Evolutionary conservation across 177 flowering plant species (phyloP), one percentile per base, ranked within the genome.

Genomic region (Telopea speciosissima): DNA sequence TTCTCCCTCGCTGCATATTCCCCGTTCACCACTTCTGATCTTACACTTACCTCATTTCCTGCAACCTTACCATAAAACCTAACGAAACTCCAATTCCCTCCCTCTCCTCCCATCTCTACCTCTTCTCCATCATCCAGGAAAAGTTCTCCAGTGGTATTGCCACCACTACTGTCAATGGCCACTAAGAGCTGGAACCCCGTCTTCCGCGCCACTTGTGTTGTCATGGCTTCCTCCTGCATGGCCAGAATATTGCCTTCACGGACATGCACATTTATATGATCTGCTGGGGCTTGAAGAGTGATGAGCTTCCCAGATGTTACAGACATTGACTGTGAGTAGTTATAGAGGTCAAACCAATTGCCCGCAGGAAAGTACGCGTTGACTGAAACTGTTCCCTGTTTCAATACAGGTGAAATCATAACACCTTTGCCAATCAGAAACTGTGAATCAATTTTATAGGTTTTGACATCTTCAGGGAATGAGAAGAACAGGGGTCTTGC

Each of bases 401-500:
- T 74, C 65, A 93, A 59, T 3, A 83, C 97, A 3, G 97, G 97
- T 1, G 95, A 86, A 1, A 89, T 84, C 85, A 90, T 64, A 25
- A 93, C 75, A 21, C 92, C 87, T 72, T 77, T 79, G 5, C 98
- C 98, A 2, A 93, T 63, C 22, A 90, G 71, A 59, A 93, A 87
- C 85, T 93, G 98, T 1, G 86, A 61, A 72, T 69, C 76, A 78
- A 90, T 83, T 2, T 71, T 81, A 65, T 88, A 85, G n/a, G 94
- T 89, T 8, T 74, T 74, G 23, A 62, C 69, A 65, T 90, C 94
- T 19, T 81, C 65, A 4, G 96, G 92, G 74, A 85, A 91, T 36
- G 93, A 81, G 81, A 93, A 93, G 89, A 91, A 91, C 33, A 91
- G 81, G 1, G 98, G 97, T 4, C 93, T 73, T 9, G 91, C 96